These are phyloP conservation scores for Cadophora sp. DNA, from an alignment of 2,329 filamentous ascomycete genomes.

Conservation along the genomic window DNA sequence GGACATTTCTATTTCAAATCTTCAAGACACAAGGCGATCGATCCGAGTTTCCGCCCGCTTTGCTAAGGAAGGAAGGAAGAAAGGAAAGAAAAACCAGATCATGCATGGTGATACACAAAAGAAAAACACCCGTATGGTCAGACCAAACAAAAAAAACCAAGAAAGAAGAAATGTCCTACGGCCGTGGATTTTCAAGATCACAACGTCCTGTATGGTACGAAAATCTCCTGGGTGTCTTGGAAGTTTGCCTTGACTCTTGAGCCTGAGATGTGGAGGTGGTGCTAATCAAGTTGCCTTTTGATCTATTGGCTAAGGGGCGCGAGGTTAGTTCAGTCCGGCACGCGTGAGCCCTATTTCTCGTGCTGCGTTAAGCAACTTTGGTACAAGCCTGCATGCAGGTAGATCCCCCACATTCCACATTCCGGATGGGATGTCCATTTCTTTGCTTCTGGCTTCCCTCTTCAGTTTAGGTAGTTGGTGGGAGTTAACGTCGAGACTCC, in stretches of 20 bases:
- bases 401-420: constrained; percentile 8
- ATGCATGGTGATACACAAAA: no score
- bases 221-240: constrained; percentile 14
- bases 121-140: not conserved
- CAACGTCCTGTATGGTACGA: not conserved
- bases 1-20: not conserved
- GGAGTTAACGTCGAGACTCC: no score
- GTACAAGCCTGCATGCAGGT: constrained; percentile 8
- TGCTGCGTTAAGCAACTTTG: constrained; percentile 15
- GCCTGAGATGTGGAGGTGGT: no score
- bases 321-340: not conserved
- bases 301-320: constrained; percentile 2
- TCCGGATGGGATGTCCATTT: no score
- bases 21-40: not conserved
- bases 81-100: no score
- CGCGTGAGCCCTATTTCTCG: not conserved
- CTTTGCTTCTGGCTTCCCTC: no score
- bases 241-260: no score
- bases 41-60: not conserved
- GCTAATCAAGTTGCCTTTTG: not conserved
- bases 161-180: not conserved
- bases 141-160: no score
- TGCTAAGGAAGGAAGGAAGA: no score
- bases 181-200: not conserved
- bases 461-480: no score